Base-by-base conservation (phyloP, 2,329 filamentous ascomycete species). In the Xylaria sp. region DNA sequence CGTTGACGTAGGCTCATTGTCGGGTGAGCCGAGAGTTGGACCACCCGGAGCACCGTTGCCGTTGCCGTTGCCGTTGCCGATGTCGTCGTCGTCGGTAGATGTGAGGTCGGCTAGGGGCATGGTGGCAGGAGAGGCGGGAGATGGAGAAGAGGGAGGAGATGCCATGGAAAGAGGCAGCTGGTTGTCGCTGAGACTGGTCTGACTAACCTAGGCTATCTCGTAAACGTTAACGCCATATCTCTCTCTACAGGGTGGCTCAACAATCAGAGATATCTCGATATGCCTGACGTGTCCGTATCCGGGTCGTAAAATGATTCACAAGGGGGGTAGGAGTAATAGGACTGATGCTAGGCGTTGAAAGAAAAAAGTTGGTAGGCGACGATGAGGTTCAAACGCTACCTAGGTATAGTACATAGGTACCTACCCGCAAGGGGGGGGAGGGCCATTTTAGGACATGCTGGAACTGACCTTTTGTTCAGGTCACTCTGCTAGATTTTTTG, bases 71-170 rank as follows among this genome's bases (percentile, higher is more conserved):
- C 42, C 21, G 35, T 8, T n/a, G n/a, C n/a, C n/a, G 21, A 35
- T 5, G 25, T 61, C 61, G 16, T n/a, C n/a, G 62, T 37, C 10
- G 32, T 37, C 5, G 29, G 50, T 5, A 8, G 29, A 51, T 13
- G 35, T 8, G 16, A 25, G 9, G 25, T 61, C 61, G 16, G n/a
- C n/a, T n/a, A n/a, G n/a, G n/a, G 63, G 40, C 63, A 62, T 62
- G 51, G 23, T 27, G 32, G 44, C n/a, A 40, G 58, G 47, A 23
- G 64, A 53, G n/a, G 37, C n/a, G 32, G 58, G 47, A 23, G 64
- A 53, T 13, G 37, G 4, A 40, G 37, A 40, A 13, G 37, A 40
- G 12, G 40, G 29, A 37, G 57, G 44, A 27, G 63, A 51, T 21
- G 48, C 27, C 25, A 65, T 54, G 55, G 6, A 25, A 2, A 0